Percentiles rank a stretch among this genome's conserved stretches.
Evolutionary conservation across 169 alveolate genomes (phyloP).

Genomic region (Cryptosporidium muris): DNA sequence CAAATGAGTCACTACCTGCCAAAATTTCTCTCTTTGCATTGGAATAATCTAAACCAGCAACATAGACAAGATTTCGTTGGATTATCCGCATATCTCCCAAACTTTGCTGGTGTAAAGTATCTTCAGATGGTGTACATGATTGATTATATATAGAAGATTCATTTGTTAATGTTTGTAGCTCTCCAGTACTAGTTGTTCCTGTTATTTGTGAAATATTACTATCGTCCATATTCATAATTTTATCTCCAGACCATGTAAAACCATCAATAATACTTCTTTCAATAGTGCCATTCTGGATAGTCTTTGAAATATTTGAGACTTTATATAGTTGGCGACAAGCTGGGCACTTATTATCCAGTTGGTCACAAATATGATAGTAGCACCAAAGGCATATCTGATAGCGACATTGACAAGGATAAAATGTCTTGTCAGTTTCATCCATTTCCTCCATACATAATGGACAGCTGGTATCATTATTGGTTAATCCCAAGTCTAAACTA

Average conservation of each 20-base stretch:
- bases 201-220: slow-evolving; percentile 1
- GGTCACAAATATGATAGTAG: slow-evolving; percentile 85
- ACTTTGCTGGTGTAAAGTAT: slow-evolving; percentile 14
- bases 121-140: not conserved
- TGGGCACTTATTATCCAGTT: slow-evolving; percentile 89
- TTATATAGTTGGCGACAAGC: slow-evolving; percentile 88
- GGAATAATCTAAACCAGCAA: slow-evolving; percentile 85
- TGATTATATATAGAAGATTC: not conserved
- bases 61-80: slow-evolving; percentile 88
- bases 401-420: slow-evolving; percentile 90
- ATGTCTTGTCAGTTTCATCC: slow-evolving; percentile 88
- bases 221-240: not conserved
- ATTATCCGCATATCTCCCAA: slow-evolving; percentile 88
- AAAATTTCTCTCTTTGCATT: slow-evolving; percentile 86
- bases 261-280: slow-evolving; percentile 15
- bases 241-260: slow-evolving; percentile 64
- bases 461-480: slow-evolving; percentile 79
- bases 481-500: not conserved
- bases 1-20: slow-evolving; percentile 85
- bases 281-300: slow-evolving; percentile 10
- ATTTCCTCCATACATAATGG: slow-evolving; percentile 90
- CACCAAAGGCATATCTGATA: slow-evolving; percentile 92
- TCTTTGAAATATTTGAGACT: slow-evolving; percentile 8
- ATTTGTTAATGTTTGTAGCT: slow-evolving; percentile 10
- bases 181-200: not conserved